These are phyloP conservation scores for Rubia balearica DNA, from an alignment of 305 asterid genomes.

Conservation along the genomic window DNA sequence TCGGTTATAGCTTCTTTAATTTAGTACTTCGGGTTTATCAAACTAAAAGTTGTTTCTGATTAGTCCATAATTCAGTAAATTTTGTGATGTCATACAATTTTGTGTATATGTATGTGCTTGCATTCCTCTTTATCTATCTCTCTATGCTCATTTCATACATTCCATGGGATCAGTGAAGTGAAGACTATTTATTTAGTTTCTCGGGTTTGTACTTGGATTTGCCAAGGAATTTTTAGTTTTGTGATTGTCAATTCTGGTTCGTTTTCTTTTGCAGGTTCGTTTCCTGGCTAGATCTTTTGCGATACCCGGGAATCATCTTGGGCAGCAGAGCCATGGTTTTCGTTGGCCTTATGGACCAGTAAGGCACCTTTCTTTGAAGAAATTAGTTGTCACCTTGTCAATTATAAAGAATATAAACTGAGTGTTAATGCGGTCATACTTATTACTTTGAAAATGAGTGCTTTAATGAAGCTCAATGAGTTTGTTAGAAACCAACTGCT, in stretches of 20 bases:
- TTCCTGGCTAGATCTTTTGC: slow-evolving; percentile 88
- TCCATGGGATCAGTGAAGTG: not conserved
- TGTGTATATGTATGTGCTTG: not conserved
- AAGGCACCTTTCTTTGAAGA: slow-evolving; percentile 27
- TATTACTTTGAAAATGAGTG: not conserved
- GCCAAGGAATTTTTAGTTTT: not conserved
- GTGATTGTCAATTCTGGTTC: slow-evolving; percentile 12
- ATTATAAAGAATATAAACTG: not conserved
- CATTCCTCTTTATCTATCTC: not conserved
- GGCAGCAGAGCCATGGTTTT: slow-evolving; percentile 97
- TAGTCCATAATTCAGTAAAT: not conserved
- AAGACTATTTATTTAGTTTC: not conserved
- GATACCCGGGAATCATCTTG: slow-evolving; percentile 96
- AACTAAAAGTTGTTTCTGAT: not conserved
- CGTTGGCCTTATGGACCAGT: slow-evolving; percentile 99
- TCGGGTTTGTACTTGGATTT: not conserved
- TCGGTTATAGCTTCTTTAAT: not conserved
- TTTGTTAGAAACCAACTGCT: not conserved
- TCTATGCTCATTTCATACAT: not conserved
- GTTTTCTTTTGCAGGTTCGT: slow-evolving; percentile 63
- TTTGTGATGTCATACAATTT: slow-evolving; percentile 4
- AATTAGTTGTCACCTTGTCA: not conserved
- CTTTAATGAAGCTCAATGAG: not conserved
- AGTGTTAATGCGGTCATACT: not conserved
- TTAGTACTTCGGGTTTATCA: not conserved